Evolutionary conservation across 441 rosid species (phyloP).

Genomic region (Populus trichocarpa): DNA sequence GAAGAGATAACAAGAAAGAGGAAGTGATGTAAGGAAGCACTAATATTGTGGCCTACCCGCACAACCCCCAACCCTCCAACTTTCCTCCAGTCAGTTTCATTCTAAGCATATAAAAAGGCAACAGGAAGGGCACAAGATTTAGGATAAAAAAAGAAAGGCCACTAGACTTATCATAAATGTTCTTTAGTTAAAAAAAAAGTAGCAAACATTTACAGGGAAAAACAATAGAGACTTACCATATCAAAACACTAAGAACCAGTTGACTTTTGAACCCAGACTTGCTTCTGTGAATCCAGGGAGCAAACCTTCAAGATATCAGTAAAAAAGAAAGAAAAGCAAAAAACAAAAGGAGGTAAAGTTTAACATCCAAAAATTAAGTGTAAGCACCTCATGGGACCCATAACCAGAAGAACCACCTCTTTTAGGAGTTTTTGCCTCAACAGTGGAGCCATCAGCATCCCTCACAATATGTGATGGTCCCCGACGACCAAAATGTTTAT

Average conservation of each 20-base stretch:
- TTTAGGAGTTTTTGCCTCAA: slow-evolving; percentile 57
- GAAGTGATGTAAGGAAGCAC: background rate
- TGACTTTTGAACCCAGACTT: slow-evolving; percentile 81
- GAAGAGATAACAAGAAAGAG: background rate
- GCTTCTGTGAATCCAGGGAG: slow-evolving; percentile 48
- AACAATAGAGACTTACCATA: slow-evolving; percentile 26
- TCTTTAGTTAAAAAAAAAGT: background rate
- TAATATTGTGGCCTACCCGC: too few relatives aligned
- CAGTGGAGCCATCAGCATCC: slow-evolving; percentile 44
- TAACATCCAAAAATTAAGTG: slow-evolving; percentile 10
- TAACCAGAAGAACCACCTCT: slow-evolving; percentile 52
- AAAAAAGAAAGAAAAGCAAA: background rate
- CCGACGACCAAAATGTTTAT: slow-evolving; percentile 54
- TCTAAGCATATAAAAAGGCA: background rate
- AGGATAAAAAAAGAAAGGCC: background rate
- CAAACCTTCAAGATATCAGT: background rate
- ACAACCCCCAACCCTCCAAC: background rate
- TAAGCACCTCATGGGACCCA: slow-evolving; percentile 64
- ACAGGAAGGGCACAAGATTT: background rate
- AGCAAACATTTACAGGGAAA: background rate
- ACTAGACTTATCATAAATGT: background rate
- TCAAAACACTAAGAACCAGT: slow-evolving; percentile 47
- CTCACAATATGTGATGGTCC: slow-evolving; percentile 35
- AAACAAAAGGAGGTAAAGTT: background rate
- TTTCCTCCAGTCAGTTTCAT: background rate